Evolutionary conservation across 176 grass and related monocot species (phyloP), one percentile per base, ranked within the genome.

Genomic region (Luzula sylvatica): DNA sequence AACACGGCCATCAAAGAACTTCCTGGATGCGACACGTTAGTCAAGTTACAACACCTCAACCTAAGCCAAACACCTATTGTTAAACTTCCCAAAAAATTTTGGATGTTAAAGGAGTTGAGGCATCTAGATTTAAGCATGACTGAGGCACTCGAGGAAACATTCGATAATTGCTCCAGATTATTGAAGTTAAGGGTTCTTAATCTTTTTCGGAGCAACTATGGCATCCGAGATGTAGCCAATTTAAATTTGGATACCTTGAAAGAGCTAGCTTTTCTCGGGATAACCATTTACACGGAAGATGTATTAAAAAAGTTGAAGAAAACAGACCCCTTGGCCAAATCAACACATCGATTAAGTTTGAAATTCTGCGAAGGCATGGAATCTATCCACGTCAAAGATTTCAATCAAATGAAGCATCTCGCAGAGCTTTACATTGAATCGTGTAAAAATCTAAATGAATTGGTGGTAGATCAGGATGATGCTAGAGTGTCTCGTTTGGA

Each of bases 81-180:
- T 5, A 22, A 16, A 28, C 72, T 75, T 5, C 63, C 72, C 8
- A 24, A 46, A 15, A 24, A 59, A 0, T 20, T 75, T 11, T 44
- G 29, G 30, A 28, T 52, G 48, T 39, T 75, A 32, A 41, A 60
- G 20, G 24, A 59, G 21, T 42, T 75, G 29, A 75, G 24, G 30
- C 32, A 75, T 43, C 53, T 75, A 39, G 16, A 75, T 60, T 30
- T 75, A 57, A 60, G 44, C 15, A 35, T 42, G 17, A 75, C 72
- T 14, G 35, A 29, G 4, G 30, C 9, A 9, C 72, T 75, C 2
- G 21, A 20, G 63, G 29, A 45, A 11, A 68, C 53, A 20, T 46
- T 32, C 5, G n/a, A 56, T 21, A 75, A 66, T 65, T 67, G 53
- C 42, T 68, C 72, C 8, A 75, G 52, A 56, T 55, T 75, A 18